Evolutionary conservation across 2,329 filamentous ascomycete genomes (phyloP).

Genomic region (Exophiala phaeomuriformis): DNA sequence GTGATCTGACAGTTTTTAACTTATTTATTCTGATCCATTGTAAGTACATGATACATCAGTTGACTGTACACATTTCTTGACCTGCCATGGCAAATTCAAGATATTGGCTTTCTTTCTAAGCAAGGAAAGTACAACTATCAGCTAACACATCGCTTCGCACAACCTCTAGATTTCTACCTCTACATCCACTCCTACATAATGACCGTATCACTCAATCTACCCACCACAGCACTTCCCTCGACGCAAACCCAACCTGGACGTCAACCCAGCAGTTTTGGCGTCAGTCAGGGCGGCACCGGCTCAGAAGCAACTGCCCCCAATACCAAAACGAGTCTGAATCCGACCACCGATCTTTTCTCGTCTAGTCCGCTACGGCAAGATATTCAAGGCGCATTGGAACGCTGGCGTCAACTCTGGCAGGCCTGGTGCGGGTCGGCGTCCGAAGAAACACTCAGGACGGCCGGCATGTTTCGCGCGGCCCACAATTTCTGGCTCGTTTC

Average conservation of each 20-base stretch:
- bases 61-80: conserved; percentile 12
- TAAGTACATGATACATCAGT: conserved; percentile 23
- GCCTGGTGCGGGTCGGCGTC: conserved; percentile 31
- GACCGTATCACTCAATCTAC: conserved; percentile 30
- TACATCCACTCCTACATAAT: conserved; percentile 38
- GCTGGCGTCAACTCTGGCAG: conserved; percentile 37
- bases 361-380: conserved; percentile 15
- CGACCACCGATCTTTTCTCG: neutral
- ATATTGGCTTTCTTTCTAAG: too few relatives aligned
- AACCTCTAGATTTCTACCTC: conserved; percentile 35
- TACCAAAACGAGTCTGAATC: conserved; percentile 1
- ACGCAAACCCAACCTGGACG: neutral
- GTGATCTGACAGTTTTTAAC: conserved; percentile 33
- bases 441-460: conserved; percentile 34
- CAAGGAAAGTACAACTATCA: neutral
- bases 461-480: conserved; percentile 39
- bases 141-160: neutral
- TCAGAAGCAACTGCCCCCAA: neutral
- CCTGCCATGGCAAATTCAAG: too few relatives aligned
- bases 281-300: too few relatives aligned
- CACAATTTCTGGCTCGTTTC: conserved; percentile 41
- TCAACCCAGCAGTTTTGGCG: too few relatives aligned
- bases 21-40: conserved; percentile 41
- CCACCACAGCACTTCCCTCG: conserved; percentile 15
- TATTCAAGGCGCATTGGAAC: conserved; percentile 33